These are phyloP conservation scores for Theileria orientalis DNA, from an alignment of 169 alveolate genomes.

Conservation along the genomic window DNA sequence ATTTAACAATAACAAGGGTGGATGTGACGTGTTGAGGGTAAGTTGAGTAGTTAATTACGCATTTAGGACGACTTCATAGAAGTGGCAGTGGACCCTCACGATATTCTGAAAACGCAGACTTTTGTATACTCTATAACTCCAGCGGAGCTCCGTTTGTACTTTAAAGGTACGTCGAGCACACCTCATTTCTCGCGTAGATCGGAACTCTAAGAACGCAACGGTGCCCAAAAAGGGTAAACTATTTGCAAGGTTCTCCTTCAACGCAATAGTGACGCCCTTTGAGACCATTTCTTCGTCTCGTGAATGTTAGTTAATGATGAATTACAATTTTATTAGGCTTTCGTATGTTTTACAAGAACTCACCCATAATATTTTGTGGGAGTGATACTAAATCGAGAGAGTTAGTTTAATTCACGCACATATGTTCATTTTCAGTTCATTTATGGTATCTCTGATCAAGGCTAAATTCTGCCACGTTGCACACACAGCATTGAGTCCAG, in stretches of 20 bases:
- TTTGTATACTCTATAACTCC: slow-evolving; percentile 52
- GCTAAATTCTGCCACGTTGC: slow-evolving; percentile 59
- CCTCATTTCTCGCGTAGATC: background rate
- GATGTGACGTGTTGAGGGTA: slow-evolving; percentile 49
- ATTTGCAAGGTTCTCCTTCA: slow-evolving; percentile 46
- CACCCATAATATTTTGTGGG: slow-evolving; percentile 56
- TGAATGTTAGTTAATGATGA: slow-evolving; percentile 17
- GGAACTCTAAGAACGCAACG: background rate
- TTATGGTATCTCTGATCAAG: slow-evolving; percentile 53
- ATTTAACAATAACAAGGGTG: slow-evolving; percentile 5
- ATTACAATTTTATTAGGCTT: slow-evolving; percentile 9
- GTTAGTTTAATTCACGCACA: slow-evolving; percentile 5
- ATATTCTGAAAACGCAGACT: slow-evolving; percentile 54
- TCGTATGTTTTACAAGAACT: slow-evolving; percentile 40
- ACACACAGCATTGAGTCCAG: slow-evolving; percentile 33
- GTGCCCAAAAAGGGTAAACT: slow-evolving; percentile 41
- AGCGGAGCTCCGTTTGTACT: slow-evolving; percentile 25
- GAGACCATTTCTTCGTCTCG: slow-evolving; percentile 47
- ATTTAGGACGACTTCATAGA: slow-evolving; percentile 52
- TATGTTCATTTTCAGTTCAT: slow-evolving; percentile 6
- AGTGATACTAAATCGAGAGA: slow-evolving; percentile 43
- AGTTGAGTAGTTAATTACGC: background rate
- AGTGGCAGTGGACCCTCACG: slow-evolving; percentile 60
- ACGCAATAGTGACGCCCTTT: slow-evolving; percentile 52
- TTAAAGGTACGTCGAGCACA: slow-evolving; percentile 5